Evolutionary conservation across 768 basidiomycete genomes (phyloP).

Genomic region (Hericium alpestre): DNA sequence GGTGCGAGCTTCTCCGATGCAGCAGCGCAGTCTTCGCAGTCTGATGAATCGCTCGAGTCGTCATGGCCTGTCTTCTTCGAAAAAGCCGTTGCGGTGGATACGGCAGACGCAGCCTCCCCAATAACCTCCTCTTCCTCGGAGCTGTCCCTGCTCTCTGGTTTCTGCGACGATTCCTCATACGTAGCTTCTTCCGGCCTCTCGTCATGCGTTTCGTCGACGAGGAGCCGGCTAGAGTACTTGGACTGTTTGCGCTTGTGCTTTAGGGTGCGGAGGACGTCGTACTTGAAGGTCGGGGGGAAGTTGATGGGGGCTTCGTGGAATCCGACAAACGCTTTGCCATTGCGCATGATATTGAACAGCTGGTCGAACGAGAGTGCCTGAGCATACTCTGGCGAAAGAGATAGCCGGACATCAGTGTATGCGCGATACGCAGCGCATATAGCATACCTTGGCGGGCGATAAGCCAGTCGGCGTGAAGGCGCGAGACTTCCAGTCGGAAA

Average conservation of each 20-base stretch:
- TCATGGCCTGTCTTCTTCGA: conserved; percentile 9
- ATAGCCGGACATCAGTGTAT: neutral
- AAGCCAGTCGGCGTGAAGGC: conserved; percentile 91
- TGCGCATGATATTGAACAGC: conserved; percentile 63
- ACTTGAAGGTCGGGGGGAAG: conserved; percentile 93
- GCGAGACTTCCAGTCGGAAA: conserved; percentile 80
- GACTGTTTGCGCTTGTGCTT: conserved; percentile 37
- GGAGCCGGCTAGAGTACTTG: conserved; percentile 14
- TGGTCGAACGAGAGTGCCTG: conserved; percentile 90
- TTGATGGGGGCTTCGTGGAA: conserved; percentile 73
- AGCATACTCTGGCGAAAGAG: conserved; percentile 47
- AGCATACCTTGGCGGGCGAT: conserved; percentile 63
- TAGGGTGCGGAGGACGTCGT: conserved; percentile 58
- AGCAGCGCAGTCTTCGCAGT: conserved; percentile 7
- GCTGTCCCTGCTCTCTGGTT: conserved; percentile 2
- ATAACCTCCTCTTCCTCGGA: conserved; percentile 30
- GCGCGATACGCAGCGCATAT: conserved; percentile 1
- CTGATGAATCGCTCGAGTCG: conserved; percentile 9
- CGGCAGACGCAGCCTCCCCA: conserved; percentile 40
- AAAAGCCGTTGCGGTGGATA: conserved; percentile 41
- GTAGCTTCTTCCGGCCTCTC: conserved; percentile 20
- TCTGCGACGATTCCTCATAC: conserved; percentile 22
- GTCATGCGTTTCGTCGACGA: neutral
- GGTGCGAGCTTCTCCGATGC: neutral
- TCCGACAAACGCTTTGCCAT: conserved; percentile 58